Evolutionary conservation across 225 moss, liverwort and hornwort species (phyloP).

Genomic region (Climacium dendroides): DNA sequence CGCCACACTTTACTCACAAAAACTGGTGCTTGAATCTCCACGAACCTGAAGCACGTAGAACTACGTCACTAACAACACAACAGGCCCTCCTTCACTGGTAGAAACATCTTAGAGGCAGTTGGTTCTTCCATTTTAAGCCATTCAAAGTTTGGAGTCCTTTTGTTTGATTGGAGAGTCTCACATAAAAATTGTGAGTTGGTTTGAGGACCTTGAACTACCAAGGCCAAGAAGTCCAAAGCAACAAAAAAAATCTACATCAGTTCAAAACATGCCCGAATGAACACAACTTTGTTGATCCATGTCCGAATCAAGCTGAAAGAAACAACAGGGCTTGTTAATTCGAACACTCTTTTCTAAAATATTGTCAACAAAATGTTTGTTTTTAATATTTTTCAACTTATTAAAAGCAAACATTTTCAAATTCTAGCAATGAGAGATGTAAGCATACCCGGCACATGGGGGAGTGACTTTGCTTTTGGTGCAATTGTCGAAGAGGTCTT

Average conservation of each 20-base stretch:
- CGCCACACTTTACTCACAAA: constrained; percentile 58
- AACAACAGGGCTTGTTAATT: background rate
- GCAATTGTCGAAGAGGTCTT: constrained; percentile 44
- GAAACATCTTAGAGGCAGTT: background rate
- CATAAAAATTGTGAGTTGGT: background rate
- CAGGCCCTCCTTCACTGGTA: background rate
- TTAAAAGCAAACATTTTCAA: too few relatives aligned
- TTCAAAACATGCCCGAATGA: background rate
- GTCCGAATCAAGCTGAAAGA: background rate
- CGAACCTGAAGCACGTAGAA: constrained; percentile 27
- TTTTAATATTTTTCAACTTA: too few relatives aligned
- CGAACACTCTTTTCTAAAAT: background rate
- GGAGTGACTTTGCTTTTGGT: constrained; percentile 27
- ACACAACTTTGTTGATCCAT: background rate
- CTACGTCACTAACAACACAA: background rate
- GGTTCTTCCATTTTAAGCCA: background rate
- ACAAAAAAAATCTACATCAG: background rate
- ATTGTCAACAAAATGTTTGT: too few relatives aligned
- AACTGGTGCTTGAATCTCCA: constrained; percentile 60
- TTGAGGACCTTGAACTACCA: background rate
- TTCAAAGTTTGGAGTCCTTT: background rate
- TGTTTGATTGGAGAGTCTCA: background rate
- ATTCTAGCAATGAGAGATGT: background rate
- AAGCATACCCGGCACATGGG: constrained; percentile 39
- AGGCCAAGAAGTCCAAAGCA: background rate